Base-by-base conservation (phyloP, 2,329 filamentous ascomycete genomes). In the Paracoccidioides brasiliensis region DNA sequence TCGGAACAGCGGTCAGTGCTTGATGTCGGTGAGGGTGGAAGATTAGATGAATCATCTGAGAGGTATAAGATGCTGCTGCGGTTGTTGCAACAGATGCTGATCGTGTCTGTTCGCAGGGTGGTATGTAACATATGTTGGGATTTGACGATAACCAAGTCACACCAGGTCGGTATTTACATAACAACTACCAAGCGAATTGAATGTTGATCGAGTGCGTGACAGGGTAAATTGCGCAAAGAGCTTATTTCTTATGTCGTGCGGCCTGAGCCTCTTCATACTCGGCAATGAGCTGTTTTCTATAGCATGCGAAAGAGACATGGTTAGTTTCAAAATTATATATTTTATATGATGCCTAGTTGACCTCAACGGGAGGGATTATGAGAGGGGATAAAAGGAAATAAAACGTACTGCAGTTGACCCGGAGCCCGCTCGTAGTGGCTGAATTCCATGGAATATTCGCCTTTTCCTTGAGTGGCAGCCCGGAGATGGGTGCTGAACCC, bases 391-490 rank as follows among this genome's bases (percentile, higher is more conserved):
- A 3, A 42, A 35, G 14, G 22, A 8, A n/a, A 12, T 4, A 55
- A 46, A 60, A 81, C 84, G 69, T 84, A 87, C 85, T 98, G 93
- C 70, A 97, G 70, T 69, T 97, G 90, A 64, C 83, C 82, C 51
- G 90, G 86, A 57, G 93, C 89, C 53, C 89, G 79, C 53, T 87
- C 83, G 67, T 98, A 98, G 75, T 97, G 93, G 72, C 87, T 93
- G 67, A 98, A 98, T 74, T 98, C 93, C 93, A 98, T 97, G 66
- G 81, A 86, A 69, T 96, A 98, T 76, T 98, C 93, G 66, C 93
- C 93, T 80, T 98, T 98, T 59, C 93, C 93, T 76, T 98, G 93
- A 2, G 90, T 97, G 28, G 90, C 88, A 12, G 93, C 93, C 64
- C 93, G 82, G 62, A 98, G 74, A 73, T 95, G 88, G 44, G 85